Percentiles rank a stretch among this genome's conserved stretches.
These are phyloP conservation scores for Phaeophleospora eucalypticola DNA, from an alignment of 2,329 filamentous ascomycete genomes.

Conservation along the genomic window DNA sequence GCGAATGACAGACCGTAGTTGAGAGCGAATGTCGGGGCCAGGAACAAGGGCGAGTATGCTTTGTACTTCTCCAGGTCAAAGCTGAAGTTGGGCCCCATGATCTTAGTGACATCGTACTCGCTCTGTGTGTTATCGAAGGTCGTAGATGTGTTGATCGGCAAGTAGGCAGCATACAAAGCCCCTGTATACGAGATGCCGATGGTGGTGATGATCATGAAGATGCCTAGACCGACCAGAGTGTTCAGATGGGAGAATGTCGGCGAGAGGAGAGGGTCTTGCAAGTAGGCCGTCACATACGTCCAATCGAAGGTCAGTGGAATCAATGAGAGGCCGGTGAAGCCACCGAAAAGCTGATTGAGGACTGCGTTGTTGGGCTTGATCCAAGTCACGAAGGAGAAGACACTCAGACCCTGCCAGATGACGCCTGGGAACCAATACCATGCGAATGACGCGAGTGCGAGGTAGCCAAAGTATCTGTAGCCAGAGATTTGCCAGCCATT, in stretches of 20 bases:
- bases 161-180: slow-evolving; percentile 72
- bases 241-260: slow-evolving; percentile 71
- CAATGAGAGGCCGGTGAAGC: slow-evolving; percentile 75
- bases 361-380: slow-evolving; percentile 79
- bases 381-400: slow-evolving; percentile 87
- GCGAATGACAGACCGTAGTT: slow-evolving; percentile 86
- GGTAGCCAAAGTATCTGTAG: slow-evolving; percentile 76
- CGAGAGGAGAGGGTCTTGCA: slow-evolving; percentile 46
- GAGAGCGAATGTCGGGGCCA: slow-evolving; percentile 82
- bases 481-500: slow-evolving; percentile 77
- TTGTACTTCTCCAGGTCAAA: slow-evolving; percentile 74
- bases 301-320: slow-evolving; percentile 86
- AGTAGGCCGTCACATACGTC: slow-evolving; percentile 54
- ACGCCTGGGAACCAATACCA: slow-evolving; percentile 85
- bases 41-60: slow-evolving; percentile 76
- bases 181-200: slow-evolving; percentile 81
- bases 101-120: slow-evolving; percentile 75
- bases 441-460: slow-evolving; percentile 66
- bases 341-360: slow-evolving; percentile 78
- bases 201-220: slow-evolving; percentile 59
- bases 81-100: slow-evolving; percentile 71
- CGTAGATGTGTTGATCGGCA: slow-evolving; percentile 77
- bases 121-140: slow-evolving; percentile 82
- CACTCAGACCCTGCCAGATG: slow-evolving; percentile 76
- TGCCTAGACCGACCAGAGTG: slow-evolving; percentile 51